These are phyloP conservation scores for Tolypocladium cylindrosporum DNA, from an alignment of 2,329 filamentous ascomycete genomes.

Conservation along the genomic window DNA sequence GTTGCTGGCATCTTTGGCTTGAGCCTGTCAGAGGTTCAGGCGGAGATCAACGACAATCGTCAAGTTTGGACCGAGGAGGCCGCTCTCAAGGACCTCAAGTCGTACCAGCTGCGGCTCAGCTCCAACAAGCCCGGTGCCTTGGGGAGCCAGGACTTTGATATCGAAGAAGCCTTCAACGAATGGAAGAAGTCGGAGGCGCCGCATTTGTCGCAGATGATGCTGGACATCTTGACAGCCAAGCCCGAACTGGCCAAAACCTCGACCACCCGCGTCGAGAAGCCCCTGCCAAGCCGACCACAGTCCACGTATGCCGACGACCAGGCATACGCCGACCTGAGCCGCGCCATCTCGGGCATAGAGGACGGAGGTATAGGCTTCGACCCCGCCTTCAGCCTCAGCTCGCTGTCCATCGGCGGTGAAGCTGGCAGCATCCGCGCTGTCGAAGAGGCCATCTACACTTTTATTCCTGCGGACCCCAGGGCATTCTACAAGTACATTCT, in stretches of 20 bases:
- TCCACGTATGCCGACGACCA: slow-evolving; percentile 38
- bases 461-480: slow-evolving; percentile 77
- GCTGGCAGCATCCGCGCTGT: slow-evolving; percentile 40
- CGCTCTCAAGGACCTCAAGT: slow-evolving; percentile 82
- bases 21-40: slow-evolving; percentile 69
- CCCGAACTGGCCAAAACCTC: slow-evolving; percentile 76
- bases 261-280: slow-evolving; percentile 45
- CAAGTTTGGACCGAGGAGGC: slow-evolving; percentile 83
- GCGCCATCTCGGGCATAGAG: slow-evolving; percentile 37
- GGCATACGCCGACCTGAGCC: slow-evolving; percentile 41
- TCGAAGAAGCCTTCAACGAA: slow-evolving; percentile 74
- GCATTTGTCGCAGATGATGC: slow-evolving; percentile 86
- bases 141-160: slow-evolving; percentile 76
- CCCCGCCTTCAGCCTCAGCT: slow-evolving; percentile 56
- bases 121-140: slow-evolving; percentile 70
- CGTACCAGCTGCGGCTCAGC: slow-evolving; percentile 82
- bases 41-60: slow-evolving; percentile 75
- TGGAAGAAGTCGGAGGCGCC: slow-evolving; percentile 89
- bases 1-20: slow-evolving; percentile 82
- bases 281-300: slow-evolving; percentile 40
- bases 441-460: slow-evolving; percentile 67
- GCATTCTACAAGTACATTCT: slow-evolving; percentile 76
- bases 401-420: slow-evolving; percentile 52
- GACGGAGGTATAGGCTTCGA: slow-evolving; percentile 42
- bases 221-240: slow-evolving; percentile 77